Percentiles rank a stretch among this genome's conserved stretches.
Conservation (phyloP, 139 green algal genomes). For the Chlorella sorokiniana region DNA sequence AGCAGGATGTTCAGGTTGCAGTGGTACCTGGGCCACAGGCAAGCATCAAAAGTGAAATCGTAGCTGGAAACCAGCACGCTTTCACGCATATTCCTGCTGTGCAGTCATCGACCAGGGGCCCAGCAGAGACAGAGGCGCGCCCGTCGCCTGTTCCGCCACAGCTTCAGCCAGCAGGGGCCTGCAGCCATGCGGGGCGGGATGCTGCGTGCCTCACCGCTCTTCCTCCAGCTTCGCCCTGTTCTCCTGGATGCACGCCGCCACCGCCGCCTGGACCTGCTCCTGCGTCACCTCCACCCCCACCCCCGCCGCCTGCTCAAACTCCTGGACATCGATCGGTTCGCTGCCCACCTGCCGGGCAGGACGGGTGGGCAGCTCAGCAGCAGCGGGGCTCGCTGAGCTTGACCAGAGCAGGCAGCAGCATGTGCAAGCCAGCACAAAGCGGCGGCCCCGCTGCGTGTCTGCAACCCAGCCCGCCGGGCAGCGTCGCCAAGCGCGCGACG, state of each 20-base stretch:
- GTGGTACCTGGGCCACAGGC: conserved; percentile 63
- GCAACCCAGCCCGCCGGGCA: no score
- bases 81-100: no score
- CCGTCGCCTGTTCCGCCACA: not conserved
- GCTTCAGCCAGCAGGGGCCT: not conserved
- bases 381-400: no score
- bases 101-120: no score
- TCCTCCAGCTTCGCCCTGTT: conserved; percentile 64
- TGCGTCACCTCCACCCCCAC: conserved; percentile 82
- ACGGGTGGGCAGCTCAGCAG: no score
- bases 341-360: conserved; percentile 40
- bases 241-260: conserved; percentile 57
- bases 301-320: conserved; percentile 72
- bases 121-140: no score
- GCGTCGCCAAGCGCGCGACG: no score
- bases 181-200: not conserved
- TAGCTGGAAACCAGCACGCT: not conserved
- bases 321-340: conserved; percentile 51
- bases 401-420: no score
- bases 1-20: conserved; percentile 78
- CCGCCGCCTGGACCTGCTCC: conserved; percentile 72
- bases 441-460: no score
- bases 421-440: no score
- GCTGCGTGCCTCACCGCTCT: conserved; percentile 59
- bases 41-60: not conserved